phyloP scores from a whole-genome alignment of 805 yeast species.

The Yarrowia bubula region DNA sequence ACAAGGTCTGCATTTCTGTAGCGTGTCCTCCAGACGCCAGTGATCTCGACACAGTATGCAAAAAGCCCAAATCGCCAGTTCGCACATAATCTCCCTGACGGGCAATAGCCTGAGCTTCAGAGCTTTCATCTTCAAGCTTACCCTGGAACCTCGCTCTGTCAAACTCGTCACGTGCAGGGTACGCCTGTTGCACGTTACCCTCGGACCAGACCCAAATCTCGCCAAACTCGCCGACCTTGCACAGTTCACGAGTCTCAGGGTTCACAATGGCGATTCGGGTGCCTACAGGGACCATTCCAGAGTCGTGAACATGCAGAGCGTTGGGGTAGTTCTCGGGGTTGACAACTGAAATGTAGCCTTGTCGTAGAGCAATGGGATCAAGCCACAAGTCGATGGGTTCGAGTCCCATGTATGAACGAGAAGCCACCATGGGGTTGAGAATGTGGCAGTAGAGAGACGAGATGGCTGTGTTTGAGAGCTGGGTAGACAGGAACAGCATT shows the following conservation, averaged over 20 bases:
- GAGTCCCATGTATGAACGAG: constrained; percentile 82
- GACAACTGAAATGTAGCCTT: constrained; percentile 78
- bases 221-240: constrained; percentile 89
- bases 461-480: constrained; percentile 64
- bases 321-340: constrained; percentile 67
- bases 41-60: constrained; percentile 63
- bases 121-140: constrained; percentile 47
- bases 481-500: constrained; percentile 59
- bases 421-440: constrained; percentile 77
- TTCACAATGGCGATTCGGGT: constrained; percentile 93
- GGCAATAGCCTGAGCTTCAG: constrained; percentile 10
- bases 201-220: constrained; percentile 96
- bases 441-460: constrained; percentile 75
- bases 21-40: constrained; percentile 42
- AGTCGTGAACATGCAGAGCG: constrained; percentile 80
- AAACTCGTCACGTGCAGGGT: constrained; percentile 51
- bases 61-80: constrained; percentile 93
- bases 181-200: constrained; percentile 66
- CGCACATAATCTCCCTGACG: constrained; percentile 64
- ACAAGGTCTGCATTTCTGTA: constrained; percentile 69
- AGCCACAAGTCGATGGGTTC: constrained; percentile 85
- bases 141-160: constrained; percentile 59
- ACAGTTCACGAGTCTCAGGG: constrained; percentile 79
- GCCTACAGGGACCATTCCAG: constrained; percentile 94
- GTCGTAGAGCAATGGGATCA: constrained; percentile 85